Evolutionary conservation across 495 filamentous ascomycete species (phyloP).

Genomic region (Penicillium mononematosum): DNA sequence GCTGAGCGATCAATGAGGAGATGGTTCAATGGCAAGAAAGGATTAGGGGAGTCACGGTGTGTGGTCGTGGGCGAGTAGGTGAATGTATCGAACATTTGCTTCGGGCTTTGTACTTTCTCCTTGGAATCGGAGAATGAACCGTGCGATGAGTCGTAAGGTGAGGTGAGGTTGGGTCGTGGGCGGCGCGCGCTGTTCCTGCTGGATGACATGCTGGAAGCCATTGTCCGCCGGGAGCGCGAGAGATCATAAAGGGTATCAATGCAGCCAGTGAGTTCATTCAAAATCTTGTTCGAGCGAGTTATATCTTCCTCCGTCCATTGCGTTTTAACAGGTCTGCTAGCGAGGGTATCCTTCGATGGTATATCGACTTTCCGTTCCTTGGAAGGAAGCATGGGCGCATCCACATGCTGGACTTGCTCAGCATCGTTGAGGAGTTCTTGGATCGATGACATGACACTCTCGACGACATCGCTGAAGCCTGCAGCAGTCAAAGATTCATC

Average conservation of each 20-base stretch:
- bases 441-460: slow-evolving; percentile 85
- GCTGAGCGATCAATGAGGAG: slow-evolving; percentile 46
- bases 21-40: slow-evolving; percentile 24
- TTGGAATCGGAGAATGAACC: slow-evolving; percentile 34
- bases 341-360: slow-evolving; percentile 38
- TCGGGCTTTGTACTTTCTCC: slow-evolving; percentile 31
- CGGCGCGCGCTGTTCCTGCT: slow-evolving; percentile 29
- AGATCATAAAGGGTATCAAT: slow-evolving; percentile 91
- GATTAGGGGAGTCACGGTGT: slow-evolving; percentile 23
- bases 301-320: slow-evolving; percentile 53
- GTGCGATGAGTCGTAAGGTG: slow-evolving; percentile 32
- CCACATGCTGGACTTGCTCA: slow-evolving; percentile 68
- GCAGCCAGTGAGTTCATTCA: slow-evolving; percentile 74
- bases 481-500: slow-evolving; percentile 82
- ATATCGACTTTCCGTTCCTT: slow-evolving; percentile 39
- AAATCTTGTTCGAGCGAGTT: slow-evolving; percentile 55
- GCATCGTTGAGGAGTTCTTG: slow-evolving; percentile 84
- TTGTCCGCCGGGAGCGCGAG: slow-evolving; percentile 64
- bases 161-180: slow-evolving; percentile 26
- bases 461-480: slow-evolving; percentile 81
- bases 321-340: slow-evolving; percentile 35
- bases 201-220: slow-evolving; percentile 43
- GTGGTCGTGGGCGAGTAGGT: slow-evolving; percentile 22
- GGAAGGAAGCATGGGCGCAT: slow-evolving; percentile 41
- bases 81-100: slow-evolving; percentile 24